Percentiles rank a stretch among this genome's conserved stretches.
Evolutionary conservation across 108 stramenopile species (phyloP).

Genomic region (Conticribra guillardii): DNA sequence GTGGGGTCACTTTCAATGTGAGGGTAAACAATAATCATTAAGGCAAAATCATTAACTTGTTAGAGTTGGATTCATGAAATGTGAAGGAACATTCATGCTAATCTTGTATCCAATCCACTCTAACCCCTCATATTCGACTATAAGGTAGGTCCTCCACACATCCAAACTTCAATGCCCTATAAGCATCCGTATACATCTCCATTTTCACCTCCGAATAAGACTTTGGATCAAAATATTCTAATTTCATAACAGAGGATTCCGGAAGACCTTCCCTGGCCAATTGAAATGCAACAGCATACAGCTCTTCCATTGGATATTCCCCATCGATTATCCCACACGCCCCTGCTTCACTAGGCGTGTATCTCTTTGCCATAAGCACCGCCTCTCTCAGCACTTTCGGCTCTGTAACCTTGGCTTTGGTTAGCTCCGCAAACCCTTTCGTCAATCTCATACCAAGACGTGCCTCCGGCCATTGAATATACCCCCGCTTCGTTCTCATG

Average conservation of each 20-base stretch:
- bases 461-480: conserved; percentile 64
- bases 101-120: too few relatives aligned
- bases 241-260: conserved; percentile 27
- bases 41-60: too few relatives aligned
- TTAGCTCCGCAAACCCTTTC: conserved; percentile 67
- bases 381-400: conserved; percentile 46
- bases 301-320: conserved; percentile 33
- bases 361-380: conserved; percentile 51
- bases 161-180: conserved; percentile 53
- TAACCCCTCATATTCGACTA: conserved; percentile 60
- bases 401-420: conserved; percentile 60
- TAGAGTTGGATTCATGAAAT: too few relatives aligned
- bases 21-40: too few relatives aligned
- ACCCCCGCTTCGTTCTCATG: conserved; percentile 64
- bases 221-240: conserved; percentile 54
- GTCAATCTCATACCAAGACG: conserved; percentile 63
- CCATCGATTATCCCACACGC: conserved; percentile 48
- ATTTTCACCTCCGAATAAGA: conserved; percentile 53
- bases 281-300: conserved; percentile 32
- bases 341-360: conserved; percentile 43
- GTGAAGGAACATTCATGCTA: too few relatives aligned
- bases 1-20: too few relatives aligned
- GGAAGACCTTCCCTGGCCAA: conserved; percentile 51
- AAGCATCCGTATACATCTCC: conserved; percentile 62
- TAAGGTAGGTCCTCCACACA: conserved; percentile 40